Percentiles rank a stretch among this genome's conserved stretches.
Evolutionary conservation across 2,329 filamentous ascomycete genomes (phyloP).

Genomic region (Cladobotryum mycophilum): DNA sequence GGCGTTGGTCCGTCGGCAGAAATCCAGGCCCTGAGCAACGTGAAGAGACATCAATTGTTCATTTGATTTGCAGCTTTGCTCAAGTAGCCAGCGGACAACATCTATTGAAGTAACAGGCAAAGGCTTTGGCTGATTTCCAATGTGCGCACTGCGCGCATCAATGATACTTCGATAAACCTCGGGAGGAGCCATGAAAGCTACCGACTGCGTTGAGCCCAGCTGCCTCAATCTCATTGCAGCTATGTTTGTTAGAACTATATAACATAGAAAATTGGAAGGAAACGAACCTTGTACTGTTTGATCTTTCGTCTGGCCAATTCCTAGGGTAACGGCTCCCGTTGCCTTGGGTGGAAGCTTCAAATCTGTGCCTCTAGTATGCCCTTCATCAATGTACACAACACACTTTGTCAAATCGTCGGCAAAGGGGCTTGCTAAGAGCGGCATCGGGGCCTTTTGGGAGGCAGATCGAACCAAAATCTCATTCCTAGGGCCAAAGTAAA

Average conservation of each 20-base stretch:
- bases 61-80: constrained; percentile 54
- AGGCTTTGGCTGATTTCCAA: not conserved
- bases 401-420: constrained; percentile 44
- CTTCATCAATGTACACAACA: constrained; percentile 43
- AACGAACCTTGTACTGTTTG: constrained; percentile 50
- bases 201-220: constrained; percentile 46
- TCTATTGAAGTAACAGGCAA: constrained; percentile 15
- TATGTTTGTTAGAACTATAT: constrained; percentile 17
- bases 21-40: constrained; percentile 54
- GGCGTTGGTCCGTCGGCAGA: constrained; percentile 49
- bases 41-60: constrained; percentile 55
- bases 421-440: constrained; percentile 48
- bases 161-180: constrained; percentile 58
- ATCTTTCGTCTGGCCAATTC: constrained; percentile 52
- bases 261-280: not conserved
- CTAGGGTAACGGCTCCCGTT: constrained; percentile 48
- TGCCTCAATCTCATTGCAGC: constrained; percentile 61
- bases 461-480: constrained; percentile 17
- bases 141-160: constrained; percentile 27
- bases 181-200: constrained; percentile 49
- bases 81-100: constrained; percentile 51
- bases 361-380: constrained; percentile 54
- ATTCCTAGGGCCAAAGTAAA: constrained; percentile 43
- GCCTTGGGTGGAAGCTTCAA: constrained; percentile 45
- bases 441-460: constrained; percentile 37